These are phyloP conservation scores for Tubosaeta sp. DNA, from an alignment of 768 basidiomycete genomes.

Conservation along the genomic window DNA sequence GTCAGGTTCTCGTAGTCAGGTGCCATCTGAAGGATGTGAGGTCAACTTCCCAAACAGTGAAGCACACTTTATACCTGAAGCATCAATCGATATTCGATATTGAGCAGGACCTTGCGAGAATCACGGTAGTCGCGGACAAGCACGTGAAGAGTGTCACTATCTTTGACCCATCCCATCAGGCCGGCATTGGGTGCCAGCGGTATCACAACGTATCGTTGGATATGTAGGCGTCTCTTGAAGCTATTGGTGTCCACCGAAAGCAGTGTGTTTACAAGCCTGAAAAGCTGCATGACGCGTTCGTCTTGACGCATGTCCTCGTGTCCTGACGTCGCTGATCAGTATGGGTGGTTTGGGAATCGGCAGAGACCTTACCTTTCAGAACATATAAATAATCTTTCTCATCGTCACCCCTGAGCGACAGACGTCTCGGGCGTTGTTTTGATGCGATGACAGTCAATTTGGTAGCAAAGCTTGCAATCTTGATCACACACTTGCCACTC, in stretches of 20 bases:
- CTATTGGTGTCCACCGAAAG: slow-evolving; percentile 90
- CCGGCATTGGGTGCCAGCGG: slow-evolving; percentile 96
- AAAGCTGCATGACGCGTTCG: slow-evolving; percentile 98
- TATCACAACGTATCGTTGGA: slow-evolving; percentile 89
- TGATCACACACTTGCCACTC: slow-evolving; percentile 77
- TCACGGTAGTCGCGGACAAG: slow-evolving; percentile 96
- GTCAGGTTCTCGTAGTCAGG: slow-evolving; percentile 96
- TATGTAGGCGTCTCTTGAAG: slow-evolving; percentile 93
- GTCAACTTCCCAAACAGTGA: slow-evolving; percentile 18
- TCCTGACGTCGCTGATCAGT: slow-evolving; percentile 42
- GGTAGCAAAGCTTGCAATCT: slow-evolving; percentile 78
- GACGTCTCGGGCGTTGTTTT: slow-evolving; percentile 91
- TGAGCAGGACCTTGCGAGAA: slow-evolving; percentile 90
- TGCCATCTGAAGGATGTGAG: slow-evolving; percentile 69
- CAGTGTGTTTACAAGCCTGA: slow-evolving; percentile 93
- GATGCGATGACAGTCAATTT: slow-evolving; percentile 93
- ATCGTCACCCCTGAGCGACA: slow-evolving; percentile 85
- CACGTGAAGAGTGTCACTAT: slow-evolving; percentile 93
- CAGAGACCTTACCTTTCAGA: slow-evolving; percentile 65
- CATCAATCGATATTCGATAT: slow-evolving; percentile 99
- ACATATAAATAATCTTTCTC: slow-evolving; percentile 89
- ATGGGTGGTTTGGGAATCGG: background rate
- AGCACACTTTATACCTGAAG: slow-evolving; percentile 84
- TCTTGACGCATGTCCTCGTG: slow-evolving; percentile 99
- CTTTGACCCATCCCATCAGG: slow-evolving; percentile 91